phyloP scores from a whole-genome alignment of 345 rosid genomes.

The Xanthoceras sorbifolium region DNA sequence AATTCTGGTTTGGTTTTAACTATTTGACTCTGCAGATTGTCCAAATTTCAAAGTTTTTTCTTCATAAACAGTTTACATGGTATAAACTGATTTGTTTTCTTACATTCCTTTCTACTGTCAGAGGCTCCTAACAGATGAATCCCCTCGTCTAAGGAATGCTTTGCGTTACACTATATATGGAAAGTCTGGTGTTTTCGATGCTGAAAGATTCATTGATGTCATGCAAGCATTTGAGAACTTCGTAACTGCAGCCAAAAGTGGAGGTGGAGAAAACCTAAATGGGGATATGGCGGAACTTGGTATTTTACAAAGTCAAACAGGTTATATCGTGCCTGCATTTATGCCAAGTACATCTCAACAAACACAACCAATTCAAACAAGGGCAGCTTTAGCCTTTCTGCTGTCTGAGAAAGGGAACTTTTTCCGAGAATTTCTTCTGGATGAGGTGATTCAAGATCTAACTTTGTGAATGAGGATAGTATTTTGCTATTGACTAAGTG shows the following conservation, averaged over 20 bases:
- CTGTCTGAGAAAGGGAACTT: constrained; percentile 87
- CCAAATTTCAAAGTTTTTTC: neutral
- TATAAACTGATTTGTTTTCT: constrained; percentile 14
- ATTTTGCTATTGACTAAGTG: constrained; percentile 1
- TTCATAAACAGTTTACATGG: neutral
- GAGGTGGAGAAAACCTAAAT: constrained; percentile 86
- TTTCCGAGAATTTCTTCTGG: constrained; percentile 91
- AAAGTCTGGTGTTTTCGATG: constrained; percentile 89
- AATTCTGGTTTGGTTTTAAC: neutral
- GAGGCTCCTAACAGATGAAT: constrained; percentile 93
- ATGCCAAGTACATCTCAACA: constrained; percentile 43
- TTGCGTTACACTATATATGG: constrained; percentile 94
- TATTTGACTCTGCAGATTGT: neutral
- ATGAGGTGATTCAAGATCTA: constrained; percentile 63
- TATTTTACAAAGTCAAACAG: constrained; percentile 49
- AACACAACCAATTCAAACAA: constrained; percentile 67
- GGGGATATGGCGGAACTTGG: constrained; percentile 96
- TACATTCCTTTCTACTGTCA: constrained; percentile 28
- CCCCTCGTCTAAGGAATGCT: constrained; percentile 80
- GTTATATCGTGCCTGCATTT: constrained; percentile 39
- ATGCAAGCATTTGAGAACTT: constrained; percentile 98
- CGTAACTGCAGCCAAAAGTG: constrained; percentile 96
- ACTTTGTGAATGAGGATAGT: constrained; percentile 5
- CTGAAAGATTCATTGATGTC: constrained; percentile 96
- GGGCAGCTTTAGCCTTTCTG: constrained; percentile 87